These are phyloP conservation scores for Aspergillus cejpii DNA, from an alignment of 2,329 filamentous ascomycete genomes.

Conservation along the genomic window DNA sequence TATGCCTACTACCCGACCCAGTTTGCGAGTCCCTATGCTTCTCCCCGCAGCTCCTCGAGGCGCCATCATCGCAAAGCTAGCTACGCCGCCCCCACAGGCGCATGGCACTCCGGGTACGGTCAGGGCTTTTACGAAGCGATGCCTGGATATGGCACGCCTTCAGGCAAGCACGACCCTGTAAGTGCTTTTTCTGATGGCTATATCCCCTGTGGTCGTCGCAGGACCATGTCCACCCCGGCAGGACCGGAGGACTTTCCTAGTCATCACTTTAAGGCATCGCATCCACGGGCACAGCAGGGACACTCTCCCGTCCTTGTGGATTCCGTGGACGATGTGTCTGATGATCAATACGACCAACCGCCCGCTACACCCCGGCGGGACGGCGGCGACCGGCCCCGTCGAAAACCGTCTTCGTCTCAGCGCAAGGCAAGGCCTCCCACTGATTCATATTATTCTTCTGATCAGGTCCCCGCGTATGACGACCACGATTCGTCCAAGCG, in stretches of 20 bases:
- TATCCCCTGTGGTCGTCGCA: constrained; percentile 39
- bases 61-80: constrained; percentile 54
- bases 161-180: constrained; percentile 58
- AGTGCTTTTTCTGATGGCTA: constrained; percentile 51
- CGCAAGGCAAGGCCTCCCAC: constrained; percentile 41
- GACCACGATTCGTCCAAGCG: constrained; percentile 46
- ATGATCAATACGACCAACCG: constrained; percentile 28
- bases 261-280: constrained; percentile 16
- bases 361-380: constrained; percentile 20
- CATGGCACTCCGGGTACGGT: constrained; percentile 43
- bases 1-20: constrained; percentile 50
- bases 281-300: constrained; percentile 37
- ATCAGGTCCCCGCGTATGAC: constrained; percentile 52
- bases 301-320: constrained; percentile 50
- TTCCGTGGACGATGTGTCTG: constrained; percentile 51
- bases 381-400: constrained; percentile 19
- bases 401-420: constrained; percentile 30
- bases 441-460: constrained; percentile 48
- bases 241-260: constrained; percentile 15
- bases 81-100: constrained; percentile 42
- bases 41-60: constrained; percentile 42
- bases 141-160: constrained; percentile 47
- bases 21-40: constrained; percentile 44
- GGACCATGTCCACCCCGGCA: constrained; percentile 42
- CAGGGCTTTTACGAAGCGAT: constrained; percentile 43